phyloP scores from a whole-genome alignment of 169 alveolate genomes.

The Plasmodium vinckei region DNA sequence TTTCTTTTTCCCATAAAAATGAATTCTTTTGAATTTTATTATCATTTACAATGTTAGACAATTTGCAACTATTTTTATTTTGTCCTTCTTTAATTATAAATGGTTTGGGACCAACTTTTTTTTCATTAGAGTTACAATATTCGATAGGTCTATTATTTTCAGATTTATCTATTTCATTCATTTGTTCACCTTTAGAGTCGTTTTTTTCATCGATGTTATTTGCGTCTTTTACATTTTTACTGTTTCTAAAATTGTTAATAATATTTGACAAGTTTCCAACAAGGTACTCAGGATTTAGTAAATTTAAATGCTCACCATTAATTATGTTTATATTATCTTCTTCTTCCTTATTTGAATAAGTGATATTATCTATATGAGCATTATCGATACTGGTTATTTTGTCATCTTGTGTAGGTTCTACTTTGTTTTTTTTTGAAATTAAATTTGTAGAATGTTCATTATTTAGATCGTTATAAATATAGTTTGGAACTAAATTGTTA shows the following conservation, averaged over 20 bases:
- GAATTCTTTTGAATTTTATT: conserved; percentile 18
- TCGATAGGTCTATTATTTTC: not conserved
- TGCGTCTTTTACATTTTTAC: not conserved
- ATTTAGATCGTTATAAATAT: not conserved
- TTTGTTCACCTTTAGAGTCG: not conserved
- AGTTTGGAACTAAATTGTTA: not conserved
- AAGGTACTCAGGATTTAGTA: not conserved
- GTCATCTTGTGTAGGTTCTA: not conserved
- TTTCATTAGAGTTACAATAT: not conserved
- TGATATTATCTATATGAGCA: not conserved
- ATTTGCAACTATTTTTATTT: not conserved
- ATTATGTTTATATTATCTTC: not conserved
- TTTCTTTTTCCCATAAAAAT: conserved; percentile 55
- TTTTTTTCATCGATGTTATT: not conserved
- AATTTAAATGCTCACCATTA: not conserved
- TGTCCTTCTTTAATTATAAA: not conserved
- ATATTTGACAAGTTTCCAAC: not conserved
- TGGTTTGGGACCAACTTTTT: not conserved
- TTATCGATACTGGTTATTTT: not conserved
- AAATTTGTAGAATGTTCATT: not conserved
- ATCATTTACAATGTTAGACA: not conserved
- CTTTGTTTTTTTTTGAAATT: not conserved
- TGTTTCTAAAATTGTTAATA: not conserved
- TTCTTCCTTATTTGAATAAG: not conserved
- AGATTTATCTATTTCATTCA: not conserved